phyloP scores from a whole-genome alignment of 352 stramenopile species.

The Phytophthora uliginosa region DNA sequence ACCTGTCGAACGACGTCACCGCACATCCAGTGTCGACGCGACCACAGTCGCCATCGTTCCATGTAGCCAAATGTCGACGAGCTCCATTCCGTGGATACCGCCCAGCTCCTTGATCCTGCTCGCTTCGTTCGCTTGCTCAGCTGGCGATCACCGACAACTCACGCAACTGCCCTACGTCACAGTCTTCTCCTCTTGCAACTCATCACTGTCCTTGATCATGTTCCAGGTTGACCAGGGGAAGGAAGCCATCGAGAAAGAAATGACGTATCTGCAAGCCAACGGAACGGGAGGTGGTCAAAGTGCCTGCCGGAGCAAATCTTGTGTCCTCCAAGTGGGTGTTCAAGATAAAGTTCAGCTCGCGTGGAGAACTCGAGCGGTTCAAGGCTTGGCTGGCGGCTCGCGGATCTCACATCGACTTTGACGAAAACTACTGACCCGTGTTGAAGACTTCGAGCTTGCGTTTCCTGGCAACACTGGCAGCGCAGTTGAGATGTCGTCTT shows the following conservation, averaged over 20 bases:
- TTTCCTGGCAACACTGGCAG: background rate
- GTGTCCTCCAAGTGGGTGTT: conserved; percentile 16
- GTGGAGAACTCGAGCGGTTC: conserved; percentile 10
- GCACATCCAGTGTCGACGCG: too few relatives aligned
- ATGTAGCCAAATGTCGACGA: too few relatives aligned
- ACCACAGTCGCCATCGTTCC: too few relatives aligned
- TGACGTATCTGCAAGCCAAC: conserved; percentile 5
- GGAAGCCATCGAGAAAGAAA: conserved; percentile 6
- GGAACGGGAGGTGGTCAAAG: conserved; percentile 6
- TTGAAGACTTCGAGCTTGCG: conserved; percentile 5
- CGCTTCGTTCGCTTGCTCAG: too few relatives aligned
- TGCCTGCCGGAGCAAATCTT: background rate
- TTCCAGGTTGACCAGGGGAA: conserved; percentile 13
- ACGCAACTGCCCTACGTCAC: too few relatives aligned
- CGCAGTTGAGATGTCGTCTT: too few relatives aligned
- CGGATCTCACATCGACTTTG: conserved; percentile 5
- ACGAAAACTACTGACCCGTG: conserved; percentile 8
- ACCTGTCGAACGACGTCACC: too few relatives aligned
- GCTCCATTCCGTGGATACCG: too few relatives aligned
- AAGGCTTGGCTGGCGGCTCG: conserved; percentile 8
- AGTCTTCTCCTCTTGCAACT: too few relatives aligned
- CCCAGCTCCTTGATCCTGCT: too few relatives aligned
- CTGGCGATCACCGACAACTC: too few relatives aligned
- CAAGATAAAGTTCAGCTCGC: conserved; percentile 13
- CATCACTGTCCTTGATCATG: too few relatives aligned